phyloP scores from a whole-genome alignment of 768 basidiomycete species.

The Termitomyces sp. region DNA sequence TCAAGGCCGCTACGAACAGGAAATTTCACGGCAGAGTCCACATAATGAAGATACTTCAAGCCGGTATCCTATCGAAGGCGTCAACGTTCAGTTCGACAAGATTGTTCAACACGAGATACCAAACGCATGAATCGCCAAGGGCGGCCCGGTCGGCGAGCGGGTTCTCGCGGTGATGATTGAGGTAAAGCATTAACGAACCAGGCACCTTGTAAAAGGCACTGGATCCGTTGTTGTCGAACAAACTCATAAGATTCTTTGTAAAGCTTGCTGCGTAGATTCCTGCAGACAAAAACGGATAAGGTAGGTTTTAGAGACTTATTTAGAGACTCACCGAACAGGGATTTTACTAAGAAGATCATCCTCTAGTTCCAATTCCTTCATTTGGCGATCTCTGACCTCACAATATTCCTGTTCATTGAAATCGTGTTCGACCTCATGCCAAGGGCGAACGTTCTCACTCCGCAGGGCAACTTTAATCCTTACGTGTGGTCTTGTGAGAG shows the following conservation, averaged over 20 bases:
- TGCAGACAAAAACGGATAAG: conserved; percentile 22
- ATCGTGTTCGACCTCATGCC: conserved; percentile 82
- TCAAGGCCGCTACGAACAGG: conserved; percentile 78
- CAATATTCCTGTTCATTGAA: conserved; percentile 83
- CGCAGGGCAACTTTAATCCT: conserved; percentile 78
- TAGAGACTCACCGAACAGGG: conserved; percentile 66
- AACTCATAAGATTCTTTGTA: conserved; percentile 91
- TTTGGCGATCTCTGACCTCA: conserved; percentile 81
- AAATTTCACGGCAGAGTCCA: conserved; percentile 78
- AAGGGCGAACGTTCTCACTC: conserved; percentile 68
- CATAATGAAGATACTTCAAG: conserved; percentile 78
- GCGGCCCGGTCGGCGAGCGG: conserved; percentile 51
- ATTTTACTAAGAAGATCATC: conserved; percentile 85
- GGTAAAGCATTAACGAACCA: conserved; percentile 88
- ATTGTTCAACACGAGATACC: conserved; percentile 32
- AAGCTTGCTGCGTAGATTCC: conserved; percentile 79
- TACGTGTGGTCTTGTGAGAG: background rate
- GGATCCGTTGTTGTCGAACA: conserved; percentile 83
- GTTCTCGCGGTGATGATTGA: conserved; percentile 45
- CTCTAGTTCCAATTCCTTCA: conserved; percentile 86
- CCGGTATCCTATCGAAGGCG: conserved; percentile 57
- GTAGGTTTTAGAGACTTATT: conserved; percentile 1
- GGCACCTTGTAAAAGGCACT: conserved; percentile 83
- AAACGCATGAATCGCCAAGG: conserved; percentile 88
- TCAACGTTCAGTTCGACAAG: background rate